Evolutionary conservation across 345 rosid species (phyloP).

Genomic region (Trapa incisa): DNA sequence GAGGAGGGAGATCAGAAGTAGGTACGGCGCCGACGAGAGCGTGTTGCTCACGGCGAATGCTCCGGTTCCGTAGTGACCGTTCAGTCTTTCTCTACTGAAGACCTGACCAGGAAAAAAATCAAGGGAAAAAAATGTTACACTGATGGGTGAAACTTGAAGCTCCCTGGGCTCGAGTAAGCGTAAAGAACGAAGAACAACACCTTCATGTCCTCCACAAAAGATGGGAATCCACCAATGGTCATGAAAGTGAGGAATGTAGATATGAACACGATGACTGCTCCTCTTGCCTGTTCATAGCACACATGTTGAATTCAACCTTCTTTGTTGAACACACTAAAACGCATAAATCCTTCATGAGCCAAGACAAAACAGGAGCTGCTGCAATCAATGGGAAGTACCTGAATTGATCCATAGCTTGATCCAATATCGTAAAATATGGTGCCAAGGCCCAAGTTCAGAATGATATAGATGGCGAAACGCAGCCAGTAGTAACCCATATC

Average conservation of each 20-base stretch:
- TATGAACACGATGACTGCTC: slow-evolving; percentile 5
- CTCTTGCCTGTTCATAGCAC: slow-evolving; percentile 7
- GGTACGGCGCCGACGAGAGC: slow-evolving; percentile 3
- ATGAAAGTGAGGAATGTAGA: slow-evolving; percentile 11
- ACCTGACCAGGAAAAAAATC: neutral
- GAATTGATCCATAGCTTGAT: slow-evolving; percentile 11
- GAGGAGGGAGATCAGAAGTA: slow-evolving; percentile 8
- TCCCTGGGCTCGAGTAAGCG: too few relatives aligned
- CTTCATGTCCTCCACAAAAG: slow-evolving; percentile 11
- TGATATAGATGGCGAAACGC: slow-evolving; percentile 6
- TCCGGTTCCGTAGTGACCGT: slow-evolving; percentile 9
- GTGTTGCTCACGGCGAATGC: slow-evolving; percentile 11
- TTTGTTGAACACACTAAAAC: too few relatives aligned
- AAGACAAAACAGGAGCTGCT: too few relatives aligned
- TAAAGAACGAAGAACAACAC: neutral
- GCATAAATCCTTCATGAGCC: neutral
- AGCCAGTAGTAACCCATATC: slow-evolving; percentile 11
- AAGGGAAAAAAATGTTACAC: neutral
- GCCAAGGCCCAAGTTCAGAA: slow-evolving; percentile 2
- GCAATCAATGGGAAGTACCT: neutral
- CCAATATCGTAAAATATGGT: slow-evolving; percentile 3
- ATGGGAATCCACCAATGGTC: slow-evolving; percentile 15
- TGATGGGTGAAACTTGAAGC: neutral
- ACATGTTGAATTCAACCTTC: too few relatives aligned
- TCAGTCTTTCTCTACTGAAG: slow-evolving; percentile 8